phyloP scores from a whole-genome alignment of 257 asterid species.

The Petrea volubilis region DNA sequence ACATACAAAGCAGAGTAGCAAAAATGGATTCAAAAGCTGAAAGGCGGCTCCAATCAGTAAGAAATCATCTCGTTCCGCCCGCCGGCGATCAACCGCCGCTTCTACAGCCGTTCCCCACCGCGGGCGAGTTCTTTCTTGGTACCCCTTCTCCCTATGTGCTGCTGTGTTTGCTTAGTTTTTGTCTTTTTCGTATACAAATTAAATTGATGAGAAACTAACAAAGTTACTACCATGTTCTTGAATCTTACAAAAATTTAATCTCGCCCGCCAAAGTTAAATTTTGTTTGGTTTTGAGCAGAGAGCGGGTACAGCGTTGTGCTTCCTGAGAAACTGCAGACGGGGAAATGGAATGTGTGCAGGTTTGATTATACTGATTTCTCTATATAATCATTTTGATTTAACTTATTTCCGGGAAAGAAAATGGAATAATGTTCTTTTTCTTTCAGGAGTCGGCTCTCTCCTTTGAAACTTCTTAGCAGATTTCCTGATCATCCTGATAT shows the following conservation, averaged over 20 bases:
- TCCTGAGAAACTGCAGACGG: slow-evolving; percentile 66
- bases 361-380: background rate
- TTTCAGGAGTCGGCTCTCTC: slow-evolving; percentile 52
- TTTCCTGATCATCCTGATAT: slow-evolving; percentile 64
- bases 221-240: background rate
- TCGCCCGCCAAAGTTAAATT: no score
- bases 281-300: slow-evolving; percentile 41
- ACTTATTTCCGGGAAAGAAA: background rate
- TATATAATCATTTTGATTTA: no score
- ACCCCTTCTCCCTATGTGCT: background rate
- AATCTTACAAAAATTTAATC: background rate
- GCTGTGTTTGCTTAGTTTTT: background rate
- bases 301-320: slow-evolving; percentile 64
- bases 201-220: no score
- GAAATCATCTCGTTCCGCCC: slow-evolving; percentile 41
- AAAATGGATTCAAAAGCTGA: slow-evolving; percentile 39
- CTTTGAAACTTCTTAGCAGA: slow-evolving; percentile 52
- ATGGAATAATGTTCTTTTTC: background rate
- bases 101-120: slow-evolving; percentile 32
- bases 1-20: no score
- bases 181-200: no score
- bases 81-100: slow-evolving; percentile 25
- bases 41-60: slow-evolving; percentile 44
- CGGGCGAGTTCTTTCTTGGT: slow-evolving; percentile 47
- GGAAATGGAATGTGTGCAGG: slow-evolving; percentile 81